Evolutionary conservation across 805 yeast species (phyloP), one percentile per base, ranked within the genome.

Genomic region (Kluyveromyces aestuarii): DNA sequence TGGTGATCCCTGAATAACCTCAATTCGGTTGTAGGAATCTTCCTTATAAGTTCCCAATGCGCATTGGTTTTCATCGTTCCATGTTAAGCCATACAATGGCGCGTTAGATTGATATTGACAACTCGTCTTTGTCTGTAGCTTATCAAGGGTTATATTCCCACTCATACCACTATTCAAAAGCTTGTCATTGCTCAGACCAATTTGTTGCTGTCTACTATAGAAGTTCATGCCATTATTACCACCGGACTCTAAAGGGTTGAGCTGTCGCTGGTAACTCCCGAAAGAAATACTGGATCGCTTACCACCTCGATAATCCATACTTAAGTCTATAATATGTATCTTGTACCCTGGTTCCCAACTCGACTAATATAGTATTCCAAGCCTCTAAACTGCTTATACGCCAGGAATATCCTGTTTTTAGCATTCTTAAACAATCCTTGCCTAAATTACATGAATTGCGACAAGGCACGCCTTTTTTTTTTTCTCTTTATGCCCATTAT

Each of bases 11-110:
- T 68, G 65, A 9, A 76, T 53, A 1, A 84, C 64, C 58, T 80
- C 81, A 25, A 89, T 62, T 54, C 78, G 77, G 66, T 90, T 90
- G 39, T 73, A 70, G 27, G 80, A 70, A 45, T 87, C 95, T 63
- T 90, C 97, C 50, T 85, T 77, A 61, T 81, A 87, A 0, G 96
- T 77, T 11, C 69, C 64, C 21, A 65, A 43, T 18, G 63, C 57
- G 10, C 64, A 62, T 19, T 57, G 53, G 49, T 65, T 68, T 37
- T 63, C 65, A 25, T 45, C 48, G 45, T 63, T 60, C 69, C 69
- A 65, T 47, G 63, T 67, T 25, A 64, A 41, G 8, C 60, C 68
- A 48, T 55, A 65, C 16, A 65, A 50, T 3, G 67, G 68, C 27
- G 54, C 57, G 40, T 52, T 49, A 3, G 63, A 52, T 42, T 61